A percentile compares a stretch with the other conserved stretches of the same genome.
phyloP scores from a whole-genome alignment of 495 filamentous ascomycete genomes.

The Podospora appendiculata region DNA sequence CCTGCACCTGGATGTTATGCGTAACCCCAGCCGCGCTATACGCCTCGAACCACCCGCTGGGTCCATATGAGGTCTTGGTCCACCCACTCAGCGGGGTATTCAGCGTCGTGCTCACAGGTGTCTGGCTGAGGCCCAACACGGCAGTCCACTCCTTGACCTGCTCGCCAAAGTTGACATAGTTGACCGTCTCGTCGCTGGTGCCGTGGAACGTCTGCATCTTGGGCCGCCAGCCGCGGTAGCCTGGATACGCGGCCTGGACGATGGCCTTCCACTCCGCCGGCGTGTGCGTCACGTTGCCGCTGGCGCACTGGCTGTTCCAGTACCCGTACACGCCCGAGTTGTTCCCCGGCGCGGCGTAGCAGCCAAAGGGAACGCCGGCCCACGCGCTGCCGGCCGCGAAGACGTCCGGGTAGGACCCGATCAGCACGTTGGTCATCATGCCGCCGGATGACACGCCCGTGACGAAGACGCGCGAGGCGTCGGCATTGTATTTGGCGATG shows the following conservation, averaged over 20 bases:
- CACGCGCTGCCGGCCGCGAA: slow-evolving; percentile 49
- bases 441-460: slow-evolving; percentile 48
- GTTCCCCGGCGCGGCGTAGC: slow-evolving; percentile 34
- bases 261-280: slow-evolving; percentile 39
- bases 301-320: slow-evolving; percentile 42
- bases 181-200: slow-evolving; percentile 38
- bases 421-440: slow-evolving; percentile 57
- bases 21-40: slow-evolving; percentile 41
- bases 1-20: slow-evolving; percentile 44
- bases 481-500: slow-evolving; percentile 37
- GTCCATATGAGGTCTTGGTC: slow-evolving; percentile 42
- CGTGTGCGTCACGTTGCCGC: slow-evolving; percentile 34
- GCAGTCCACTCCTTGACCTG: slow-evolving; percentile 50
- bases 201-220: slow-evolving; percentile 52
- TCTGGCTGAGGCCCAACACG: slow-evolving; percentile 33
- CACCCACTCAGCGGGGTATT: slow-evolving; percentile 33
- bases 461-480: slow-evolving; percentile 40
- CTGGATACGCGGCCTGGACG: slow-evolving; percentile 44
- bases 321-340: slow-evolving; percentile 29
- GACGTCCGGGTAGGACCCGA: slow-evolving; percentile 49
- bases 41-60: slow-evolving; percentile 35
- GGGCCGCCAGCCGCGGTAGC: slow-evolving; percentile 42
- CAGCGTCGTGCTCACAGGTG: slow-evolving; percentile 18
- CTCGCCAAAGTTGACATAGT: slow-evolving; percentile 43
- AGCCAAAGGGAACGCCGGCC: slow-evolving; percentile 47